Base-by-base conservation (phyloP, 1,284 basidiomycete species). In the Cryptococcus amylolentus region DNA sequence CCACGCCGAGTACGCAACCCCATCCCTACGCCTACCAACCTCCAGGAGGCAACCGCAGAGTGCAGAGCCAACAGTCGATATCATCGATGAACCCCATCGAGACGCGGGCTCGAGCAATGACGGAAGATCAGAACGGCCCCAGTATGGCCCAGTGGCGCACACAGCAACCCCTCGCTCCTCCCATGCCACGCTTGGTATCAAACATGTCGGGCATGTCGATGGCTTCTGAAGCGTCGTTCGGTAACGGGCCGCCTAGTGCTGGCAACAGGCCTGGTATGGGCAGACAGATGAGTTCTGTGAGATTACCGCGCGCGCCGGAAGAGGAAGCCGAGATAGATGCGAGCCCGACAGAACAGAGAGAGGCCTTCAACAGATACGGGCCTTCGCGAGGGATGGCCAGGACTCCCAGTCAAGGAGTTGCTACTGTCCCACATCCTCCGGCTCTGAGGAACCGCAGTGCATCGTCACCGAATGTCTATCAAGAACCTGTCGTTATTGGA, bases 41-140 rank as follows among this genome's bases (percentile, higher is more conserved):
- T 75, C 66, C 44, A 28, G 50, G 38, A 69, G 82, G 10, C 52
- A 66, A 61, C 84, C 69, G 80, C 57, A 82, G 80, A 51, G 85
- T 81, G 16, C 80, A 84, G 56, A 84, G 80, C 58, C 71, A 72
- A 51, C 73, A 82, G 66, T 84, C 79, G 61, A 81, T 85, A 71
- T 83, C 83, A 6, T 75, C 82, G 16, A 84, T 86, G 40, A 69
- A 76, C 55, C 83, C 84, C 52, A 82, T 75, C 20, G 73, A 75
- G 81, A 62, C 74, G 76, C 26, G 77, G 67, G 57, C 68, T 18
- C 81, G 88, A 41, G 85, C 86, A n/a, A 81, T 84, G 62, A 88
- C 88, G 12, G 88, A 90, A 68, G 87, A 88, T 68, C 80, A 81
- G 52, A 84, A 83, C 61, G 84, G 86, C 2, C 79, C 83, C 16